Conservation (phyloP, 192 early-diverging fungal species). For the Ambispora gerdemannii region DNA sequence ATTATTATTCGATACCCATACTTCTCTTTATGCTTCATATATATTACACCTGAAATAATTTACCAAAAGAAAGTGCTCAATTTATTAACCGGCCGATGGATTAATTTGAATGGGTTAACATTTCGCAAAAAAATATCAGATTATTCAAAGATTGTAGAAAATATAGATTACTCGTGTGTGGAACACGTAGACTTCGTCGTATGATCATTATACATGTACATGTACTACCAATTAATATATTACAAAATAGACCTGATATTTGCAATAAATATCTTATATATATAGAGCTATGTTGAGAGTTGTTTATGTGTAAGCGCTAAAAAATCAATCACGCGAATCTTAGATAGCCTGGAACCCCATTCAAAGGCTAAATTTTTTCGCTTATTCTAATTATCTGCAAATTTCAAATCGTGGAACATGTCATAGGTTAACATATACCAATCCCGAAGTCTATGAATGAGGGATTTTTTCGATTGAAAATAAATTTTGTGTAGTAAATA, state of each 20-base stretch:
- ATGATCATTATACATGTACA: neutral
- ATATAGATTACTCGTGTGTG: neutral
- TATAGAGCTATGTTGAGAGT: neutral
- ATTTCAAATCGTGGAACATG: too few species aligned
- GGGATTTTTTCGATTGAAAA: too few species aligned
- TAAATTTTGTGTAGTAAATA: too few species aligned
- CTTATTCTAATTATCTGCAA: too few species aligned
- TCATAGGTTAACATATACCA: too few species aligned
- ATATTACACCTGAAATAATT: too few species aligned
- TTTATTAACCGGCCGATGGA: constrained; percentile 3
- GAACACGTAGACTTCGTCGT: neutral
- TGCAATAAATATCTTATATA: constrained; percentile 1
- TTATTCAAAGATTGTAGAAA: neutral
- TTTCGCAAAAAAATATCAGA: constrained; percentile 1
- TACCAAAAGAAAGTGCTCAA: neutral
- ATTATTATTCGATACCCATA: too few species aligned
- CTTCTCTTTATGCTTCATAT: too few species aligned
- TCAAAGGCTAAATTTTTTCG: too few species aligned
- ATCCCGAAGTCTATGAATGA: too few species aligned
- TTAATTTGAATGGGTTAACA: neutral
- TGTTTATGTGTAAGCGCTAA: neutral
- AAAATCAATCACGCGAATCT: too few species aligned
- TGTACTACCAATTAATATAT: neutral
- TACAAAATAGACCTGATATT: constrained; percentile 13
- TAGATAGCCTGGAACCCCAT: too few species aligned